These are phyloP conservation scores for Phyllosticta citrichinensis DNA, from an alignment of 2,329 filamentous ascomycete genomes.

Conservation along the genomic window DNA sequence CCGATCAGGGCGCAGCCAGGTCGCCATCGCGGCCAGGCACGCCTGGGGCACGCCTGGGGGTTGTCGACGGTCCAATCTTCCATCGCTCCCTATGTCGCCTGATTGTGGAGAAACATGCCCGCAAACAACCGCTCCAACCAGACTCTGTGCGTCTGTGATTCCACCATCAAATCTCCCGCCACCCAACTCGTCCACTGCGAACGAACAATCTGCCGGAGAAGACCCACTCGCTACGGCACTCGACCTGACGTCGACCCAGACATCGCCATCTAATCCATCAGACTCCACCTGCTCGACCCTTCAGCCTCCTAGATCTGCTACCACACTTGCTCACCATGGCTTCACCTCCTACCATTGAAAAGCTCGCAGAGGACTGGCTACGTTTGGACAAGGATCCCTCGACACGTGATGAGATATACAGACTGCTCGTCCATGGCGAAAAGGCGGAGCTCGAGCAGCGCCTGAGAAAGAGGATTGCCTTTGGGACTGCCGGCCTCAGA, in stretches of 20 bases:
- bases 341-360: constrained; percentile 20
- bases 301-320: no score
- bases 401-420: constrained; percentile 45
- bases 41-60: neutral
- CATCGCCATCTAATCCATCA: neutral
- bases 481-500: constrained; percentile 53
- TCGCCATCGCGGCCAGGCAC: neutral
- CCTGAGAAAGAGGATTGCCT: constrained; percentile 47
- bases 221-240: neutral
- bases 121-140: neutral
- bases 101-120: neutral
- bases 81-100: neutral
- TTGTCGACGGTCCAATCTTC: neutral
- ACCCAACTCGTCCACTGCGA: no score
- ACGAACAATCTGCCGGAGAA: neutral
- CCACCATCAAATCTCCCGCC: no score
- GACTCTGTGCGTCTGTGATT: neutral
- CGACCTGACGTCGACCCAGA: neutral
- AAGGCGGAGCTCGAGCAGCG: constrained; percentile 41
- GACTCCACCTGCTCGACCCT: neutral
- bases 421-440: constrained; percentile 38
- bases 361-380: constrained; percentile 48
- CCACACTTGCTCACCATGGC: constrained; percentile 16
- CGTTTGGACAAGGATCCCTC: constrained; percentile 45
- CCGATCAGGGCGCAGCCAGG: neutral